These are phyloP conservation scores for Phyllosticta ampelicida DNA, from an alignment of 2,329 filamentous ascomycete genomes.

Conservation along the genomic window DNA sequence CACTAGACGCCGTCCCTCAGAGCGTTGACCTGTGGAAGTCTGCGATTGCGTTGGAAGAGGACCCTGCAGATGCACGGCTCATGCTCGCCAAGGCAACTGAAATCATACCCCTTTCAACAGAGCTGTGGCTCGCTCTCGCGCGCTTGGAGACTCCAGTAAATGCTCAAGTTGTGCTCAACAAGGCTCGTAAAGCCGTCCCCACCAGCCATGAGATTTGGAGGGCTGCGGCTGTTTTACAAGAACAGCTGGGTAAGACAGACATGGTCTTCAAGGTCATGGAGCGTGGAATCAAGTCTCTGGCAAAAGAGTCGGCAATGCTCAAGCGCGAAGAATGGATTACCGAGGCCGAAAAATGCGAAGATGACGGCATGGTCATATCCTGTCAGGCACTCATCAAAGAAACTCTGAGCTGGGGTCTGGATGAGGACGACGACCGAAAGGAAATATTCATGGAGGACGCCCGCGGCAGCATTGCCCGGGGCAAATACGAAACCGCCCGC, in stretches of 20 bases:
- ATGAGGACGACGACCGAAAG: slow-evolving; percentile 93
- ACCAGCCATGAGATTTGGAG: slow-evolving; percentile 96
- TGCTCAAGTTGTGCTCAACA: slow-evolving; percentile 90
- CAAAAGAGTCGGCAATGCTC: slow-evolving; percentile 88
- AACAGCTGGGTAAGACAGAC: slow-evolving; percentile 71
- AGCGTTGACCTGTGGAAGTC: slow-evolving; percentile 98
- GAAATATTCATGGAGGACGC: slow-evolving; percentile 96
- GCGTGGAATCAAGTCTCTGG: slow-evolving; percentile 77
- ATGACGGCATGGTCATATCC: slow-evolving; percentile 76
- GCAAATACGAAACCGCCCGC: slow-evolving; percentile 78
- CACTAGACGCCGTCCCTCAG: slow-evolving; percentile 83
- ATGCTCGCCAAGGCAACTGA: slow-evolving; percentile 91
- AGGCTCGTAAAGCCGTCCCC: slow-evolving; percentile 83
- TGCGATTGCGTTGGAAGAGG: slow-evolving; percentile 88
- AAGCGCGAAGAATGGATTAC: slow-evolving; percentile 95
- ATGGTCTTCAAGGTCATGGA: slow-evolving; percentile 84
- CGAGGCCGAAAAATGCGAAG: slow-evolving; percentile 89
- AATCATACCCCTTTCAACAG: slow-evolving; percentile 84
- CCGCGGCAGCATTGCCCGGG: slow-evolving; percentile 66
- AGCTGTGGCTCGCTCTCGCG: slow-evolving; percentile 89
- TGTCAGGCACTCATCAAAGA: slow-evolving; percentile 85
- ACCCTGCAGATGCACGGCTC: slow-evolving; percentile 74
- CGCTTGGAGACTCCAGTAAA: slow-evolving; percentile 82
- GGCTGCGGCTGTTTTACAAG: slow-evolving; percentile 78
- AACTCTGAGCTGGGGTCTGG: slow-evolving; percentile 83